Conservation (phyloP, 2,329 filamentous ascomycete species). For the Penicillium sp. region DNA sequence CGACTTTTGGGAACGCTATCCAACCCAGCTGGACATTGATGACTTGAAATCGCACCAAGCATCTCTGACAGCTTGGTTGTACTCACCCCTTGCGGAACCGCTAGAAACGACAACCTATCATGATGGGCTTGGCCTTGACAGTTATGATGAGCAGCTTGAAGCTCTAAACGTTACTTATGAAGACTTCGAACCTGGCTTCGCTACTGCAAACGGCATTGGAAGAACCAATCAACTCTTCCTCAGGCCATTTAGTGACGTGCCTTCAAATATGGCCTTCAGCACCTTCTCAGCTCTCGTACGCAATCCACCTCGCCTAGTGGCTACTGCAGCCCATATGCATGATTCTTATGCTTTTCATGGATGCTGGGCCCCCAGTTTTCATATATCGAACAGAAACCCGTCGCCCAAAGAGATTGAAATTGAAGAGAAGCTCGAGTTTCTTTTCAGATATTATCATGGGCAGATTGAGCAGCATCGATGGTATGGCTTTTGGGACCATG, state of each 20-base stretch:
- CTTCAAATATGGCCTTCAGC: conserved; percentile 52
- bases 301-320: conserved; percentile 57
- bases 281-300: conserved; percentile 52
- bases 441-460: conserved; percentile 59
- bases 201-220: conserved; percentile 62
- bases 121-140: conserved; percentile 60
- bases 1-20: conserved; percentile 68
- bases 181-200: conserved; percentile 61
- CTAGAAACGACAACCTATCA: conserved; percentile 63
- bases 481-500: conserved; percentile 68
- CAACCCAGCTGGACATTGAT: conserved; percentile 60
- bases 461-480: conserved; percentile 63
- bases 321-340: conserved; percentile 55
- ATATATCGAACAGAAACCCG: conserved; percentile 24
- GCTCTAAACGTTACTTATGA: conserved; percentile 68
- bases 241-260: conserved; percentile 58
- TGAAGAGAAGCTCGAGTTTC: conserved; percentile 59
- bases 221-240: conserved; percentile 63
- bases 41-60: conserved; percentile 56
- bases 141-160: conserved; percentile 62
- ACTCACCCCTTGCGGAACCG: conserved; percentile 60
- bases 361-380: conserved; percentile 55
- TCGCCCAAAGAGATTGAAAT: conserved; percentile 43
- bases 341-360: conserved; percentile 59
- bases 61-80: conserved; percentile 63